Evolutionary conservation across 768 basidiomycete genomes (phyloP), one percentile per base, ranked within the genome.

Genomic region (Mycena alexandri): DNA sequence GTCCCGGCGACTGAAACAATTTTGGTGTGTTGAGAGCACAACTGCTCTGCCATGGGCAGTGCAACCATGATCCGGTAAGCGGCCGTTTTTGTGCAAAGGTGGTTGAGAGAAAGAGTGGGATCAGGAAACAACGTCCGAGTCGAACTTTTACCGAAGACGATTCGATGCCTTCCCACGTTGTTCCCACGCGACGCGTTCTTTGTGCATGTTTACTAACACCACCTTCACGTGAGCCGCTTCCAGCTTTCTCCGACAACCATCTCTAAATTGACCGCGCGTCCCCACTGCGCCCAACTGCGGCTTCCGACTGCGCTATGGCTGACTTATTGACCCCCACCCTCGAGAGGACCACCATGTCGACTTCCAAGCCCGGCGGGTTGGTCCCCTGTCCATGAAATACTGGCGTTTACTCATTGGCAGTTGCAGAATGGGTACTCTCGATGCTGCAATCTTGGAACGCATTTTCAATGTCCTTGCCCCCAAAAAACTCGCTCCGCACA

Each of bases 401-500:
- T 38, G 10, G n/a, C n/a, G 5, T 19, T 41, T 19, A 33, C 57
- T 65, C 22, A 57, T 33, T 1, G 24, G 11, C 14, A n/a, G 43
- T 7, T 11, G 21, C 4, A 57, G 56, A 33, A 65, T 59, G 57
- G 51, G 43, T 19, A 19, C 51, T n/a, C 67, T 63, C 33, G 66
- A 67, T 21, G 12, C 47, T 24, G 61, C 61, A 10, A 57, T 68
- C 36, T 11, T 59, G 5, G 50, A 57, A 7, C 67, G 67, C 50
- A 68, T 68, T 12, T n/a, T 68, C 14, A 29, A 17, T 3, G 2
- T 63, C n/a, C 61, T 68, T 2, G 67, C 67, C 16, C 67, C 61
- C 24, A 68, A 68, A 61, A 68, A 68, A 14, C 56, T 53, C 36
- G 67, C 67, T 5, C 67, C 67, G 19, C 67, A 68, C 50, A 68